Percentiles rank a stretch among this genome's conserved stretches.
Evolutionary conservation across 75 land plant genomes (phyloP).

Genomic region (Cunninghamia lanceolata): DNA sequence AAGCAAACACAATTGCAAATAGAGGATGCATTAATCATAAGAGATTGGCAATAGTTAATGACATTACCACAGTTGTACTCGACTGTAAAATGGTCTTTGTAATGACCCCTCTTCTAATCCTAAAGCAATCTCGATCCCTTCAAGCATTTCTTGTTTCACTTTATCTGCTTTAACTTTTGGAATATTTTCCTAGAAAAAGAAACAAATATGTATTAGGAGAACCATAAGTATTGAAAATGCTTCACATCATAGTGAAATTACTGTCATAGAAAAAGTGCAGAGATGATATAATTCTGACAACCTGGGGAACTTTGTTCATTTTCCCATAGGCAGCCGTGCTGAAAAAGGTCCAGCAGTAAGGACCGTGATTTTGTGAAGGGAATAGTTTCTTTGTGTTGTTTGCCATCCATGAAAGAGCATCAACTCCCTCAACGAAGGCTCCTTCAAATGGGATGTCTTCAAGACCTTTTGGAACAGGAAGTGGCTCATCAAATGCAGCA

Average conservation of each 20-base stretch:
- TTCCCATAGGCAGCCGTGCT: conserved; percentile 92
- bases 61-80: conserved; percentile 79
- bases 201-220: background rate
- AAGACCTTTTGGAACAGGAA: conserved; percentile 42
- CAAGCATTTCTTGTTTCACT: conserved; percentile 80
- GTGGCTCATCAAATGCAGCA: conserved; percentile 92
- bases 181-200: conserved; percentile 73
- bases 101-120: conserved; percentile 76
- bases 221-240: background rate
- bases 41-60: background rate
- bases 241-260: background rate
- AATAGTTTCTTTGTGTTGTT: conserved; percentile 81
- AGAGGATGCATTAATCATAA: background rate
- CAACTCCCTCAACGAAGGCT: conserved; percentile 84
- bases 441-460: conserved; percentile 61
- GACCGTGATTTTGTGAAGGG: conserved; percentile 26
- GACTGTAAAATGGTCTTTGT: conserved; percentile 64
- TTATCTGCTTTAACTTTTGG: conserved; percentile 80
- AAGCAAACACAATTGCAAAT: conserved; percentile 1
- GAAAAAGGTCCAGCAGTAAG: conserved; percentile 95
- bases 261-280: background rate
- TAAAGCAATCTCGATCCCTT: conserved; percentile 74
- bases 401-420: conserved; percentile 95
- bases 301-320: conserved; percentile 97
- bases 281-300: conserved; percentile 9